phyloP scores from a whole-genome alignment of 164 flowering plant species.

The Buxus sempervirens region DNA sequence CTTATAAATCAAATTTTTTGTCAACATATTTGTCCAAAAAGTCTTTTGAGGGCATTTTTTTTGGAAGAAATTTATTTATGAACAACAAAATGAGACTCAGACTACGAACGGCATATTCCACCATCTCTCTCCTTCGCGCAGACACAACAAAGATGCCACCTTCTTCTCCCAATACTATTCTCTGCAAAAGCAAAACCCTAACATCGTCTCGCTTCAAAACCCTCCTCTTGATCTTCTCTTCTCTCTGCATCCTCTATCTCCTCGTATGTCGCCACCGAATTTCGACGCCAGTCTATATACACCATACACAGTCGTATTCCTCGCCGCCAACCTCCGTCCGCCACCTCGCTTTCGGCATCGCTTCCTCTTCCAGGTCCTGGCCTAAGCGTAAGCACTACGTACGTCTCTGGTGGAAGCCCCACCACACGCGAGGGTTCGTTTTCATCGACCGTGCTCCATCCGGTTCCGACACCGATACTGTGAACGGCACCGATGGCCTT shows the following conservation, averaged over 20 bases:
- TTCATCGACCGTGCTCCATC: conserved; percentile 47
- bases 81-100: too few species aligned
- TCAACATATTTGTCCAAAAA: too few species aligned
- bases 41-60: too few species aligned
- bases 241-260: conserved; percentile 21
- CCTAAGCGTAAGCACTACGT: conserved; percentile 38
- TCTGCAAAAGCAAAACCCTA: not conserved
- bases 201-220: not conserved
- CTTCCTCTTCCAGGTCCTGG: conserved; percentile 53
- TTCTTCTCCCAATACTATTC: not conserved
- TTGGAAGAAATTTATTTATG: too few species aligned
- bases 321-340: conserved; percentile 30
- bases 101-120: too few species aligned
- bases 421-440: conserved; percentile 44
- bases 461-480: not conserved
- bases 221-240: conserved; percentile 34
- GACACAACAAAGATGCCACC: too few species aligned
- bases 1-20: too few species aligned
- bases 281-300: conserved; percentile 23
- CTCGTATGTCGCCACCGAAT: conserved; percentile 12
- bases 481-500: conserved; percentile 8
- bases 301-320: too few species aligned
- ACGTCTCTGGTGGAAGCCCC: conserved; percentile 58
- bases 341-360: conserved; percentile 70
- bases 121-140: too few species aligned